A percentile compares a stretch with the other conserved stretches of the same genome.
Evolutionary conservation across 2,329 filamentous ascomycete species (phyloP).

Genomic region (Alternaria conjuncta): DNA sequence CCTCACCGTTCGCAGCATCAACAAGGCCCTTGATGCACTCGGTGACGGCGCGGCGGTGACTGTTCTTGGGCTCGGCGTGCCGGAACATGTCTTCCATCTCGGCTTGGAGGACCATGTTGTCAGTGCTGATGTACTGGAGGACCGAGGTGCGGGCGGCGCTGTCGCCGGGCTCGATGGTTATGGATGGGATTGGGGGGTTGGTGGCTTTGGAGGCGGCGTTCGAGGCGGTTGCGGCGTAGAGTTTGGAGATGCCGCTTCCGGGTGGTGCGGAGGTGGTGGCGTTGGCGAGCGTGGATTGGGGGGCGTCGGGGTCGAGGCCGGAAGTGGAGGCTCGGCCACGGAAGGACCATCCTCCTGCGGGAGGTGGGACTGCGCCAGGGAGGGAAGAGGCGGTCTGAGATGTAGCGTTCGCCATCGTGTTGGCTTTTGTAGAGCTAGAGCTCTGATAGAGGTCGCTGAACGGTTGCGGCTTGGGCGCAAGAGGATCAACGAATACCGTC

Average conservation of each 20-base stretch:
- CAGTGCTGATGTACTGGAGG: not conserved
- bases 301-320: not conserved
- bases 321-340: not conserved
- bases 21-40: not conserved
- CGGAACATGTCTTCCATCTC: conserved; percentile 2
- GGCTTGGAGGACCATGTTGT: conserved; percentile 1
- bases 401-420: not conserved
- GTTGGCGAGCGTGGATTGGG: not conserved
- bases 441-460: not conserved
- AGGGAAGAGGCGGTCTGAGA: not conserved
- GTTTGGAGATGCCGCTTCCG: not conserved
- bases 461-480: not conserved
- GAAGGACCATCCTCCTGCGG: not conserved
- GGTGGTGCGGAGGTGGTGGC: not conserved
- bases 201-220: not conserved
- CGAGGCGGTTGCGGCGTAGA: not conserved
- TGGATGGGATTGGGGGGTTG: not conserved
- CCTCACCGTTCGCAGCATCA: not conserved
- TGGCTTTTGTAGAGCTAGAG: not conserved
- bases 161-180: not conserved
- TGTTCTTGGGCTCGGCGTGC: not conserved
- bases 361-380: not conserved
- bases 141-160: not conserved
- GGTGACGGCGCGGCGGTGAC: not conserved
- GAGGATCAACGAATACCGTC: conserved; percentile 4